Base-by-base conservation (phyloP, 139 green algal species). In the Chlamydomonas schloesseri region DNA sequence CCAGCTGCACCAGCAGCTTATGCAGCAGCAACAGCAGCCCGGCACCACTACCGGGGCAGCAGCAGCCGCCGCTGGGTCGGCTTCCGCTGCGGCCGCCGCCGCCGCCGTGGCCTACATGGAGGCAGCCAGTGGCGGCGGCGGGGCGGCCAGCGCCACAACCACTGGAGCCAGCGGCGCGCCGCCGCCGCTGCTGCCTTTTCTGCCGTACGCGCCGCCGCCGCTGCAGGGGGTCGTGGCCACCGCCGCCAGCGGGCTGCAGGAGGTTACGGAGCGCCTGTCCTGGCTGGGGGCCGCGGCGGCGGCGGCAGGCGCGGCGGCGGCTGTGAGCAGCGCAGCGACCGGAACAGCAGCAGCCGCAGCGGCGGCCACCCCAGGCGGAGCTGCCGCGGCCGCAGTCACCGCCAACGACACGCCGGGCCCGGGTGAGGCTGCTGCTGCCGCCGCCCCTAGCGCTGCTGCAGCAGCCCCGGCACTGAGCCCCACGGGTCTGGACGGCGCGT, bases 191-290 rank as follows among this genome's bases (percentile, higher is more conserved):
- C n/a, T 84, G 64, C 78, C 78, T 29, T 84, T 84, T 29, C n/a
- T 84, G 64, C 78, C 78, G 64, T 84, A 84, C 62, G 64, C 78
- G 42, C 78, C 78, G 64, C 78, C 78, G 15, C 78, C 78, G 29
- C 64, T 78, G 60, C 67, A 88, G 73, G 64, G 83, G 3, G n/a
- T 74, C n/a, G 64, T 37, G 31, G 37, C 46, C 20, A 78, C 70
- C 28, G 18, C 37, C 11, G 47, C 72, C 1, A 23, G 72, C 0
- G n/a, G 60, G 29, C 73, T 88, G 73, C 71, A 82, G 57, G 70
- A 87, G 58, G 81, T 87, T 28, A 50, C 55, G 13, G 70, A 87
- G 70, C 70, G 81, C 36, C 71, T 87, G 71, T 57, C 60, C 33
- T 77, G 67, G 80, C 70, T 87, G 70, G 70, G 31, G 6, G 42